Conservation (phyloP, 2,329 filamentous ascomycete species). For the Dactylellina drechsleri region DNA sequence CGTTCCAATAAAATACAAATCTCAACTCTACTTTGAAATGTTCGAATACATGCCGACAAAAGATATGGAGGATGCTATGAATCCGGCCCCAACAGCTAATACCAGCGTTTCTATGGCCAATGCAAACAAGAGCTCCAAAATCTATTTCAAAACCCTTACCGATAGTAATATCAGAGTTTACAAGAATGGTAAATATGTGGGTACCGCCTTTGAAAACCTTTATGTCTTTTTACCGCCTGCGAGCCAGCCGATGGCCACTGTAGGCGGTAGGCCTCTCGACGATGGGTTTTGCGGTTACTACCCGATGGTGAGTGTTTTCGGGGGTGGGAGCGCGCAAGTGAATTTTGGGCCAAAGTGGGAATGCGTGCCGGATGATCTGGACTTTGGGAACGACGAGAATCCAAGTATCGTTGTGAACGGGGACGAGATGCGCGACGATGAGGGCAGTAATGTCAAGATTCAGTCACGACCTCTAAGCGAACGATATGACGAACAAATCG, state of each 20-base stretch:
- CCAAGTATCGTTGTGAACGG: conserved; percentile 59
- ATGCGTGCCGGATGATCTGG: conserved; percentile 75
- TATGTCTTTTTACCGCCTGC: conserved; percentile 92
- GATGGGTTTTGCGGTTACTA: conserved; percentile 97
- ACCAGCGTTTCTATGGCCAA: conserved; percentile 20
- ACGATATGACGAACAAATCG: conserved; percentile 90
- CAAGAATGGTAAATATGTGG: conserved; percentile 88
- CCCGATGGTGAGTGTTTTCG: conserved; percentile 89
- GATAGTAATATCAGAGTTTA: conserved; percentile 87
- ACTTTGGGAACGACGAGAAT: conserved; percentile 61
- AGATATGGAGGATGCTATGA: conserved; percentile 85
- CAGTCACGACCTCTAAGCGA: conserved; percentile 72
- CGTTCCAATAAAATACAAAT: conserved; percentile 92
- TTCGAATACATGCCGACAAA: conserved; percentile 89
- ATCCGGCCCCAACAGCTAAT: conserved; percentile 67
- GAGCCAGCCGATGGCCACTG: conserved; percentile 75
- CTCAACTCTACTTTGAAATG: conserved; percentile 91
- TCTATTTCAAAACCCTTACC: conserved; percentile 64
- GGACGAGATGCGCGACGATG: conserved; percentile 62
- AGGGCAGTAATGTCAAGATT: conserved; percentile 2
- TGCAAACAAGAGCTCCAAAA: conserved; percentile 31
- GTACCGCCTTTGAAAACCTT: conserved; percentile 86
- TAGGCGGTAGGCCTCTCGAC: conserved; percentile 85
- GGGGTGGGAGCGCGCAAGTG: conserved; percentile 87
- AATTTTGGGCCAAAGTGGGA: conserved; percentile 96